Evolutionary conservation across 768 basidiomycete species (phyloP), one percentile per base, ranked within the genome.

Genomic region (Boletus bicolor): DNA sequence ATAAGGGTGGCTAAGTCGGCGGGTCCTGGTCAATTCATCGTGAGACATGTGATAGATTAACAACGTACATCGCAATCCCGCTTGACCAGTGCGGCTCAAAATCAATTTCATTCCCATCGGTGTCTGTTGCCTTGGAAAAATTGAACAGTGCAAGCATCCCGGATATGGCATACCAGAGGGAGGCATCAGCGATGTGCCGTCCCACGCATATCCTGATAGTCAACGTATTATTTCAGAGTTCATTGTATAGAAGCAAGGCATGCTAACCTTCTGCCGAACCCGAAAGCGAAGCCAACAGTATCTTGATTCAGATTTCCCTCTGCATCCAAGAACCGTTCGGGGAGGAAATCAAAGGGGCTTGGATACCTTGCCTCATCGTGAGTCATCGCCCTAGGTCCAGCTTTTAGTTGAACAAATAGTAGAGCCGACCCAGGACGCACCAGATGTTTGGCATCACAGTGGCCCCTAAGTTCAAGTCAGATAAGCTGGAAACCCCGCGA

Each of bases 341-440:
- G 74, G 26, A 59, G 56, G 58, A 75, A 74, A n/a, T 48, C 61
- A 45, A 57, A 64, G 0, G 74, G 72, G 34, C 64, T 53, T 3
- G 70, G 70, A 51, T 74, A 76, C 17, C 58, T 53, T 17, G 54
- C 53, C n/a, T 64, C 63, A 55, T 76, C 69, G 21, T 65, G 73
- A 5, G 71, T 54, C 49, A 75, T 73, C 17, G 64, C 71, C 69
- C 73, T 74, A 24, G 11, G 26, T 35, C 19, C 21, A 8, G 19
- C 5, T 26, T 11, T 55, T 37, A 44, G 49, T 21, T 34, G 4
- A 41, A 41, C 7, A 24, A 32, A 34, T n/a, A 38, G 17, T 6
- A 44, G 26, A 44, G 10, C 24, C 12, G 5, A 42, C 24, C 34
- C n/a, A 34, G 15, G 30, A 48, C 67, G 11, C 14, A 71, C 68